Base-by-base conservation (phyloP, 2,329 filamentous ascomycete species). In the Ophiostoma pallidulum region DNA sequence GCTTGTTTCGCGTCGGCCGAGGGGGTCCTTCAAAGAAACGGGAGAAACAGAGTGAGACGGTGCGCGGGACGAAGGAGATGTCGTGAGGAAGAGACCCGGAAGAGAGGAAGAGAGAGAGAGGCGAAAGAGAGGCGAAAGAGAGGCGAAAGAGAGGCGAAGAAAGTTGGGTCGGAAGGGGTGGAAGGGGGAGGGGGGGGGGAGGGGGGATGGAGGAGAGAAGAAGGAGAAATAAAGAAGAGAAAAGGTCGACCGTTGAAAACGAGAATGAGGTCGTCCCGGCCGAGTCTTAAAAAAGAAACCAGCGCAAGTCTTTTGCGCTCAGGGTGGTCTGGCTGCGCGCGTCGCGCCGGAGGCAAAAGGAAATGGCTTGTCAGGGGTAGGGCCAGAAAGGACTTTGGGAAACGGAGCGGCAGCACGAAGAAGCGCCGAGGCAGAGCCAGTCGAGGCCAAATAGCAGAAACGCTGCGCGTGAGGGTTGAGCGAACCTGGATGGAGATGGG, bases 361-460 rank as follows among this genome's bases (percentile, higher is more conserved):
- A n/a, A n/a, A n/a, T n/a, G n/a, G n/a, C n/a, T 12, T 22, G 45
- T 36, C 45, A 29, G 45, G 45, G 45, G 45, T 47, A 37, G 24
- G 16, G 28, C 28, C 24, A 38, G 35, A 38, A n/a, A n/a, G 35
- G n/a, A 32, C 16, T 31, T 32, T 13, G 37, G 19, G 35, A 7
- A 39, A 31, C 14, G 37, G 28, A 14, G 26, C 16, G 36, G 44
- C 28, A 33, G 22, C 37, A 37, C 45, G 38, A 31, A 47, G 45
- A 47, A 47, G 45, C 45, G 45, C 45, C 45, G 45, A 39, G 43
- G 45, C 13, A 26, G 32, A 19, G 22, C 28, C 32, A n/a, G 36
- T 37, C 32, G 35, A 44, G 8, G 35, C 41, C 28, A 20, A 20
- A 22, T n/a, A 22, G n/a, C 29, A 16, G 44, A 26, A 9, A n/a